Percentiles rank a stretch among this genome's conserved stretches.
phyloP scores from a whole-genome alignment of 345 rosid species.

The Euclidium syriacum region DNA sequence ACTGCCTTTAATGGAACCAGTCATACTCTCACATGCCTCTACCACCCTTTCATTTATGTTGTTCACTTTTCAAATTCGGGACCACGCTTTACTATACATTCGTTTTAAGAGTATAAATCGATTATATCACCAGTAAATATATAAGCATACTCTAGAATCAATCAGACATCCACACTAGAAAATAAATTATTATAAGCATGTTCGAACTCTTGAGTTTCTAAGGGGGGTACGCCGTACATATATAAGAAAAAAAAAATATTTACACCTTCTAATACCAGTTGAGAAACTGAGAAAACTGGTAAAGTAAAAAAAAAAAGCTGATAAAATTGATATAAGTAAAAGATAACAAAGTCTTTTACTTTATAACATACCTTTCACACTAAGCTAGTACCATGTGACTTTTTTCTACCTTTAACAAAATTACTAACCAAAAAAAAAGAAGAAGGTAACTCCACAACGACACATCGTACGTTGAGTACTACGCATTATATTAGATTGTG shows the following conservation, averaged over 20 bases:
- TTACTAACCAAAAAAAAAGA: neutral
- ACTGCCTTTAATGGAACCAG: slow-evolving; percentile 15
- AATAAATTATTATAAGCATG: neutral
- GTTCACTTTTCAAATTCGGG: neutral
- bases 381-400: slow-evolving; percentile 15
- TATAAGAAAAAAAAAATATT: neutral
- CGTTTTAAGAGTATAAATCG: neutral
- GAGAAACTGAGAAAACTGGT: neutral
- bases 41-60: slow-evolving; percentile 10
- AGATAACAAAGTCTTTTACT: slow-evolving; percentile 22
- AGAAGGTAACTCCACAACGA: slow-evolving; percentile 12
- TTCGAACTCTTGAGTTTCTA: neutral
- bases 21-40: slow-evolving; percentile 25
- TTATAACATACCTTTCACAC: slow-evolving; percentile 19
- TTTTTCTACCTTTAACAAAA: slow-evolving; percentile 13
- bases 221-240: neutral
- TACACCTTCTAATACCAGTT: slow-evolving; percentile 1
- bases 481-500: slow-evolving; percentile 26
- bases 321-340: slow-evolving; percentile 1
- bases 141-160: neutral
- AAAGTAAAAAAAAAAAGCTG: slow-evolving; percentile 3
- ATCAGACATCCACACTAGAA: no score
- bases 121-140: neutral
- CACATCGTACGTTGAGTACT: slow-evolving; percentile 18
- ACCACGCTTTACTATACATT: no score